A percentile compares a stretch with the other conserved stretches of the same genome.
phyloP scores from a whole-genome alignment of 116 monocot genomes.

The Thalassia testudinum region DNA sequence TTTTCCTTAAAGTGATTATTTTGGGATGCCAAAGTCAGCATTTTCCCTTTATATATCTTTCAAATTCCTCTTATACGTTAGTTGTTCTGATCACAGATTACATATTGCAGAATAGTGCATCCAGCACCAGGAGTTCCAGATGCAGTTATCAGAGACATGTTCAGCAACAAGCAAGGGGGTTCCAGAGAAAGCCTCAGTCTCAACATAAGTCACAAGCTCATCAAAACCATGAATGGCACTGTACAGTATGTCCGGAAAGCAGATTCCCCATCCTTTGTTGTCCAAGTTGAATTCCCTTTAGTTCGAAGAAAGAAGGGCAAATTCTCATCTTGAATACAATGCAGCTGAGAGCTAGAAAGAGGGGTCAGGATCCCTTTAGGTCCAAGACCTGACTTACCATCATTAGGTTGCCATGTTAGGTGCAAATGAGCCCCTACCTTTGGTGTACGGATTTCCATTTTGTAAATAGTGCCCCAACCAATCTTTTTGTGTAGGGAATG shows the following conservation, averaged over 20 bases:
- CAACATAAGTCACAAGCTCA: constrained; percentile 40
- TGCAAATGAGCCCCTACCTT: no score
- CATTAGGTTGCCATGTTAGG: no score
- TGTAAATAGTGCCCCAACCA: no score
- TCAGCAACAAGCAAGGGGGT: constrained; percentile 19
- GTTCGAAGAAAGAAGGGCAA: constrained; percentile 7
- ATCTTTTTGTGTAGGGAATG: no score
- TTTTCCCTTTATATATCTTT: no score
- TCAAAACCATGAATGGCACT: constrained; percentile 49
- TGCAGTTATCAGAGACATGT: constrained; percentile 57
- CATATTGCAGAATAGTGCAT: constrained; percentile 34
- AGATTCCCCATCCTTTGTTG: constrained; percentile 38
- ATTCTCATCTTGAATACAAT: no score
- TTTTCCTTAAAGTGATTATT: no score
- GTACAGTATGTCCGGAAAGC: constrained; percentile 50
- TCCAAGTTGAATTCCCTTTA: constrained; percentile 39
- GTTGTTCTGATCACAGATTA: neutral
- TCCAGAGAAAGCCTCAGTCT: constrained; percentile 42
- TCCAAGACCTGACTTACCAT: no score
- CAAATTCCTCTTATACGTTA: neutral
- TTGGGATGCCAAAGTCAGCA: no score
- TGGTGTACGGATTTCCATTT: no score
- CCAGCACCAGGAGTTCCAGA: constrained; percentile 56
- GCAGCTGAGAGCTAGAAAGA: no score
- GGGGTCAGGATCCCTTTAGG: no score